Percentiles rank a stretch among this genome's conserved stretches.
Evolutionary conservation across 371 early-diverging fungal species (phyloP).

Genomic region (Mycotypha africana): DNA sequence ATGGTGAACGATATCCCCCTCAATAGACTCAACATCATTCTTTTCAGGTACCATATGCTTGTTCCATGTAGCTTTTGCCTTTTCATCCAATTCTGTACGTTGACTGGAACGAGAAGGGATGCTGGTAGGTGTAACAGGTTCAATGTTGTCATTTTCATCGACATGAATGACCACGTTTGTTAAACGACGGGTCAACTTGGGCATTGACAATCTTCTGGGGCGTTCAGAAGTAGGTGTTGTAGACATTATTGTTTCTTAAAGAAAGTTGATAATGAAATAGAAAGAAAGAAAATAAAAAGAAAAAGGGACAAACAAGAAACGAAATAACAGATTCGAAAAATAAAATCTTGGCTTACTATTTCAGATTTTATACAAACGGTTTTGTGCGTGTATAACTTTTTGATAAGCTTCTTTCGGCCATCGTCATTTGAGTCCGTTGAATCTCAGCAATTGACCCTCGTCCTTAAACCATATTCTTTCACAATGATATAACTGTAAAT

Average conservation of each 20-base stretch:
- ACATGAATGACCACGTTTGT: constrained; percentile 18
- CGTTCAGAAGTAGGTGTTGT: constrained; percentile 8
- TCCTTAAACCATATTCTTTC: too few species aligned
- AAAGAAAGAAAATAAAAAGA: not conserved
- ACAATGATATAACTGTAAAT: too few species aligned
- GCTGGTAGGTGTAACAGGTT: constrained; percentile 8
- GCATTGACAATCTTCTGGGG: constrained; percentile 15
- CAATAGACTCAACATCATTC: constrained; percentile 56
- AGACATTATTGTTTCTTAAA: constrained; percentile 1
- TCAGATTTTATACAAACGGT: too few species aligned
- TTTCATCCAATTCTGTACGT: constrained; percentile 1
- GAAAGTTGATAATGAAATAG: not conserved
- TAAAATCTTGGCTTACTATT: too few species aligned
- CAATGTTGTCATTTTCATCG: constrained; percentile 8
- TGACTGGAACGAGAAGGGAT: constrained; percentile 6
- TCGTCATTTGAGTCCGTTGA: too few species aligned
- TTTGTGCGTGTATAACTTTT: not conserved
- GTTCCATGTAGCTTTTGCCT: constrained; percentile 1
- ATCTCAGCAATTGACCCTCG: too few species aligned
- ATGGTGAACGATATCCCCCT: constrained; percentile 74
- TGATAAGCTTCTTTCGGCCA: too few species aligned
- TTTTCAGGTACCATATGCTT: constrained; percentile 6
- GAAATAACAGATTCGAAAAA: not conserved
- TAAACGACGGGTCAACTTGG: constrained; percentile 18
- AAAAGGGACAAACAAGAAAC: not conserved